These are phyloP conservation scores for Nitzschia sp. DNA, from an alignment of 108 stramenopile species.

Conservation along the genomic window DNA sequence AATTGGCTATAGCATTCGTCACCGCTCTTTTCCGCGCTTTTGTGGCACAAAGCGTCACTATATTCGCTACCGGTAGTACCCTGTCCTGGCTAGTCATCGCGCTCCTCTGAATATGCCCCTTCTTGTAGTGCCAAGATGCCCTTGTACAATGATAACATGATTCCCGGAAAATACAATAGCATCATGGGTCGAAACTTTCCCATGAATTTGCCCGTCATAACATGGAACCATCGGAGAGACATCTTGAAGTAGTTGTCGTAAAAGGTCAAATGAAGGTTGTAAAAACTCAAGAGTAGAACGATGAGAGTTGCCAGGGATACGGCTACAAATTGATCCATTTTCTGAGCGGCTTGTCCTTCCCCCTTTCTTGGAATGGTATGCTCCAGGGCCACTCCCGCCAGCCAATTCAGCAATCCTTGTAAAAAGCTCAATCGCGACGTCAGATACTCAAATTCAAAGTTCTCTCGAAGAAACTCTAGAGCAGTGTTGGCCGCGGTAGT, in stretches of 20 bases:
- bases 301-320: slow-evolving; percentile 25
- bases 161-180: slow-evolving; percentile 31
- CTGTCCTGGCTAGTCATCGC: neutral
- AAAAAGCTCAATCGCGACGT: slow-evolving; percentile 44
- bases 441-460: slow-evolving; percentile 43
- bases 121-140: neutral
- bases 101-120: neutral
- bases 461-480: neutral
- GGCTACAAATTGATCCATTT: slow-evolving; percentile 47
- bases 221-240: slow-evolving; percentile 18
- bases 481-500: neutral
- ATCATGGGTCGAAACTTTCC: slow-evolving; percentile 29
- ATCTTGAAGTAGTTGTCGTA: slow-evolving; percentile 40
- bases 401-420: slow-evolving; percentile 58
- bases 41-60: too few species aligned
- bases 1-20: too few species aligned
- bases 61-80: neutral
- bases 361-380: slow-evolving; percentile 25
- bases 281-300: slow-evolving; percentile 45
- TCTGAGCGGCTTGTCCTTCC: slow-evolving; percentile 22
- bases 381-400: slow-evolving; percentile 44
- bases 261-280: slow-evolving; percentile 48
- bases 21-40: too few species aligned
- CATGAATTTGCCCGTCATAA: slow-evolving; percentile 20
- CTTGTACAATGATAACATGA: slow-evolving; percentile 16